Percentiles rank a stretch among this genome's conserved stretches.
Conservation (phyloP, 1,284 basidiomycete species). For the Pterulicium gracile region DNA sequence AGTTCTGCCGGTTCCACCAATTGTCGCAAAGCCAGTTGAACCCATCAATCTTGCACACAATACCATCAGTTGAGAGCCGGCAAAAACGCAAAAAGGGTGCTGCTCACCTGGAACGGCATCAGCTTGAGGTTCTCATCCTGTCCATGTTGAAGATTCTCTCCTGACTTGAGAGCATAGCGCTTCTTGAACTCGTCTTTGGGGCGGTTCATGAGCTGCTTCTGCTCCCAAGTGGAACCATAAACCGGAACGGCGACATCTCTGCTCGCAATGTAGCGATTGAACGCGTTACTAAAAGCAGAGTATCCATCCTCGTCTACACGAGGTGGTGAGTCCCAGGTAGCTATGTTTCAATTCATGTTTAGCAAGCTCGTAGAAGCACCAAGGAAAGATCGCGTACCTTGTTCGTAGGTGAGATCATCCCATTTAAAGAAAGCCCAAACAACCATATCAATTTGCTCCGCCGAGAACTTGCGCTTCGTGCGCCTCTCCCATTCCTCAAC, state of each 20-base stretch:
- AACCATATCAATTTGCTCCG: slow-evolving; percentile 46
- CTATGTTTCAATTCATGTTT: slow-evolving; percentile 24
- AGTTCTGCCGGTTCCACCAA: slow-evolving; percentile 81
- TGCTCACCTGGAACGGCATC: slow-evolving; percentile 73
- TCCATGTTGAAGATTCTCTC: slow-evolving; percentile 50
- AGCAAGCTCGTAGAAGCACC: neutral
- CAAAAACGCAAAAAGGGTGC: too few relatives aligned
- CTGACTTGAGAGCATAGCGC: slow-evolving; percentile 33
- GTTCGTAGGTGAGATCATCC: slow-evolving; percentile 83
- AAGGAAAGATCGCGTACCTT: slow-evolving; percentile 39
- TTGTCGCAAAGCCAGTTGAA: slow-evolving; percentile 90
- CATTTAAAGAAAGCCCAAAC: slow-evolving; percentile 85
- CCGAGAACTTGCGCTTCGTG: slow-evolving; percentile 30
- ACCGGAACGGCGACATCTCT: slow-evolving; percentile 51
- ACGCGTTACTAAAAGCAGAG: slow-evolving; percentile 53
- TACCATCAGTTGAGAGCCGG: too few relatives aligned
- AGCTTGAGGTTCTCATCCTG: slow-evolving; percentile 51
- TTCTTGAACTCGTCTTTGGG: slow-evolving; percentile 33
- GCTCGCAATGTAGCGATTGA: slow-evolving; percentile 54
- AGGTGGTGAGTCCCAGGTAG: slow-evolving; percentile 88
- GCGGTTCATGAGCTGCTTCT: slow-evolving; percentile 33
- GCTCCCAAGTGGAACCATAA: slow-evolving; percentile 28
- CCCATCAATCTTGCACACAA: slow-evolving; percentile 62
- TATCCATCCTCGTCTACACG: slow-evolving; percentile 44
- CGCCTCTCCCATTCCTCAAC: slow-evolving; percentile 49